phyloP scores from a whole-genome alignment of 306 rosid genomes.

The Cicer cuneatum region DNA sequence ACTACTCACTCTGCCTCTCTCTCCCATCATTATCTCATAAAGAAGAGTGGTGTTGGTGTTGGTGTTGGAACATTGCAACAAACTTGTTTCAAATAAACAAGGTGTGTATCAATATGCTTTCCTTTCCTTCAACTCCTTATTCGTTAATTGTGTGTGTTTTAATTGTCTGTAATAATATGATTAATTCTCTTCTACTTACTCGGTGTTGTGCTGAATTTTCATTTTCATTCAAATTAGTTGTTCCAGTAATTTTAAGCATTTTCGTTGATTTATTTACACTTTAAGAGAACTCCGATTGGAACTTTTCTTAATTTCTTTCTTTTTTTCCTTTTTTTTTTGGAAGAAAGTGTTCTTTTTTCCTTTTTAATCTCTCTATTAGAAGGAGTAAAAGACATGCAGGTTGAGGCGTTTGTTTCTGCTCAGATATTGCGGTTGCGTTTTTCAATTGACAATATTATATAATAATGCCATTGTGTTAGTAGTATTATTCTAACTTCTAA shows the following conservation, averaged over 20 bases:
- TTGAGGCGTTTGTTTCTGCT: neutral
- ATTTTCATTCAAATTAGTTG: neutral
- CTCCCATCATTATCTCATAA: too few relatives aligned
- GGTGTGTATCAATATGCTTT: conserved; percentile 36
- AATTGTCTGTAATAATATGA: neutral
- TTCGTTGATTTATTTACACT: too few relatives aligned
- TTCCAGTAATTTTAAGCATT: neutral
- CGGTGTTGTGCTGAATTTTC: neutral
- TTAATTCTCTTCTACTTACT: neutral
- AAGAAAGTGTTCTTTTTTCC: neutral
- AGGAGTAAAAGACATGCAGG: neutral
- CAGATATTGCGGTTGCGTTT: conserved; percentile 7
- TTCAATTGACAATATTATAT: conserved; percentile 18
- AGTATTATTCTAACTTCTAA: neutral
- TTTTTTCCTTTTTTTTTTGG: neutral
- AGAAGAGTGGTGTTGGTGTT: too few relatives aligned
- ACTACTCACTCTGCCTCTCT: conserved; percentile 7
- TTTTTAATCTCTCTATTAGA: neutral
- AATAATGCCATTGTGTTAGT: neutral
- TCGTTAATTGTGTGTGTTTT: neutral
- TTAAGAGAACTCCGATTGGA: too few relatives aligned
- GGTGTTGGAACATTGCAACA: neutral
- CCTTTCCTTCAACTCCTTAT: neutral
- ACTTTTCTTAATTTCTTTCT: neutral
- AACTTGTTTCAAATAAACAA: conserved; percentile 19